A percentile compares a stretch with the other conserved stretches of the same genome.
Conservation (phyloP, 495 filamentous ascomycete genomes). For the Xylaria palmicola region DNA sequence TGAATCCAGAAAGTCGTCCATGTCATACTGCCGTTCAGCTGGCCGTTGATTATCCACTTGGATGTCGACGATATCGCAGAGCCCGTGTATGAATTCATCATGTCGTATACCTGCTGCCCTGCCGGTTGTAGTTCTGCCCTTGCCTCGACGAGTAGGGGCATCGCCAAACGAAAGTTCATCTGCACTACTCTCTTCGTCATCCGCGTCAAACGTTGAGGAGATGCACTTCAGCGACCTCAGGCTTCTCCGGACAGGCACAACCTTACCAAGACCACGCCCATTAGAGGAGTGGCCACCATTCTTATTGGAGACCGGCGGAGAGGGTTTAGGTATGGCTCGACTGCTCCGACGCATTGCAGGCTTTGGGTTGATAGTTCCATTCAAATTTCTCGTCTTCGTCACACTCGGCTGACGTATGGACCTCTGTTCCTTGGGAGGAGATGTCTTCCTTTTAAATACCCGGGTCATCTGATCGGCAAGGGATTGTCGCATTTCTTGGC, state of each 20-base stretch:
- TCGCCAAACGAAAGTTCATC: conserved; percentile 26
- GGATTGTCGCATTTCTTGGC: conserved; percentile 67
- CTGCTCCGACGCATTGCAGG: conserved; percentile 21
- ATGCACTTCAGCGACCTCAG: conserved; percentile 17
- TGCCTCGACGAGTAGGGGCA: conserved; percentile 2
- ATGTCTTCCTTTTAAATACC: conserved; percentile 60
- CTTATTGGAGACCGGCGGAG: conserved; percentile 33
- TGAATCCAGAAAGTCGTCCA: conserved; percentile 80
- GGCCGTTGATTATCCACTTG: conserved; percentile 81
- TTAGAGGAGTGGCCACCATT: conserved; percentile 15
- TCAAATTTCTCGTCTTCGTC: neutral
- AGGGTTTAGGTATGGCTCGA: conserved; percentile 24
- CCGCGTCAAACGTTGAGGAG: conserved; percentile 23
- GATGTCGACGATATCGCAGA: conserved; percentile 78
- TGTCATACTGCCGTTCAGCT: conserved; percentile 67
- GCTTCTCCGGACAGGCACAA: conserved; percentile 19
- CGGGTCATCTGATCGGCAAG: conserved; percentile 64
- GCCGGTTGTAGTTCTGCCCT: conserved; percentile 14
- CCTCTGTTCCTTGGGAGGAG: conserved; percentile 46
- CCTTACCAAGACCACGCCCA: neutral
- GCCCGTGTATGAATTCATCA: conserved; percentile 59
- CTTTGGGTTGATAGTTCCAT: neutral
- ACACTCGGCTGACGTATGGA: conserved; percentile 29
- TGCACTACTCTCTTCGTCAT: conserved; percentile 32
- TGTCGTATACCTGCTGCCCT: conserved; percentile 9